Base-by-base conservation (phyloP, 78 protist genomes). In the Dictyostelium purpureum region DNA sequence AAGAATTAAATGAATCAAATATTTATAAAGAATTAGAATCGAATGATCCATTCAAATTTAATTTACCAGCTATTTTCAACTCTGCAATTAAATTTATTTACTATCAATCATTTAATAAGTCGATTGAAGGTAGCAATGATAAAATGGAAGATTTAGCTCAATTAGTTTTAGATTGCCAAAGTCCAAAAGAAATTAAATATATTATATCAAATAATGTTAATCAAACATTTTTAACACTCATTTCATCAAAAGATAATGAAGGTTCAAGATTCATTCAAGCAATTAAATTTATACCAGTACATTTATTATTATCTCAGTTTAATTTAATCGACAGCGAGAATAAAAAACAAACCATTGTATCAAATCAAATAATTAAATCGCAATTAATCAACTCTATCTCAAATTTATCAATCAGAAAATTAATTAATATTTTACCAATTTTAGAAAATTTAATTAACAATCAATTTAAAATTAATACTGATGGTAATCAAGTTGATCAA, bases 281-380 rank as follows among this genome's bases (percentile, higher is more conserved):
- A 24, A 69, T 69, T 69, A 63, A 63, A 63, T 10, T 63, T 31
- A 33, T 43, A 38, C 76, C 76, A 69, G n/a, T 69, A 4, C n/a
- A 35, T 40, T 42, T 69, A 11, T 5, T 69, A 31, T 40, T 69
- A 40, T 69, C 76, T n/a, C 76, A 69, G 40, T 38, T 69, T 38
- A 40, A 21, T 40, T 40, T 19, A 35, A 49, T 42, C 33, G 5
- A 40, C 26, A 7, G 21, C 28, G 18, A 49, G 54, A 69, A 18
- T 0, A n/a, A 42, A 69, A 42, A 40, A 24, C 52, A 38, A 40
- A 69, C 26, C 16, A 18, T 69, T 19, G 24, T 69, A 6, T 31
- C n/a, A 69, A 40, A 42, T 4, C n/a, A 19, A 5, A 2, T 11
- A 40, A 19, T 69, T 9, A 69, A 37, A 21, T 69, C 35, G n/a